phyloP scores from a whole-genome alignment of 2,329 filamentous ascomycete genomes.

The Pseudophaeomoniella oleicola region DNA sequence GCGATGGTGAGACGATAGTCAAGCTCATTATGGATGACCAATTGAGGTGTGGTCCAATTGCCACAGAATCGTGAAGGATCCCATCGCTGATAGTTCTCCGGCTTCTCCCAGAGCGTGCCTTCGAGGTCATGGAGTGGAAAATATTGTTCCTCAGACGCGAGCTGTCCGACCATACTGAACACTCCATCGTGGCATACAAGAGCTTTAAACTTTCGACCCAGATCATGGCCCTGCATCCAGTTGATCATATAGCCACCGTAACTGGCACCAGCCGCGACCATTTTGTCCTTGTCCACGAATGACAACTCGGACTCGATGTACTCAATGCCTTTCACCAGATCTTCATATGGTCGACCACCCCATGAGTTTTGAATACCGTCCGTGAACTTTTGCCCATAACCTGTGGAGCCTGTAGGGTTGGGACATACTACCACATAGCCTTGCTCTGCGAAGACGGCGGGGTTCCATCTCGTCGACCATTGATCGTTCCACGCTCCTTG shows the following conservation, averaged over 20 bases:
- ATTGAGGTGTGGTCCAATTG: slow-evolving; percentile 73
- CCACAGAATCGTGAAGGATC: slow-evolving; percentile 40
- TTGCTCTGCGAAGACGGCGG: slow-evolving; percentile 43
- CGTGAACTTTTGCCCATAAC: slow-evolving; percentile 41
- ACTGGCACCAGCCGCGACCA: slow-evolving; percentile 25
- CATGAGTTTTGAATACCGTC: slow-evolving; percentile 37
- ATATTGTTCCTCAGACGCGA: slow-evolving; percentile 38
- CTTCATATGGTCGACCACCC: slow-evolving; percentile 40
- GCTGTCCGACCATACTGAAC: slow-evolving; percentile 24
- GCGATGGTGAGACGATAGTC: slow-evolving; percentile 79
- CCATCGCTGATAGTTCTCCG: slow-evolving; percentile 39
- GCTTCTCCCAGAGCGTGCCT: slow-evolving; percentile 34
- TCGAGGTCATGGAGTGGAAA: slow-evolving; percentile 39
- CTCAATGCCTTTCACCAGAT: slow-evolving; percentile 39
- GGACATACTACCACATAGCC: slow-evolving; percentile 46
- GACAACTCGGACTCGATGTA: slow-evolving; percentile 34
- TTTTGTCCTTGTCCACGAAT: slow-evolving; percentile 26
- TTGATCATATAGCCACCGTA: slow-evolving; percentile 39
- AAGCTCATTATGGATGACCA: slow-evolving; percentile 80
- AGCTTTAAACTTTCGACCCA: slow-evolving; percentile 75
- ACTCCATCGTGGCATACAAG: slow-evolving; percentile 64
- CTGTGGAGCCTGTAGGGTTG: slow-evolving; percentile 43
- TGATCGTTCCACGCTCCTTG: slow-evolving; percentile 36
- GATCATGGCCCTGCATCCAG: slow-evolving; percentile 78
- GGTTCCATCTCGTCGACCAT: slow-evolving; percentile 41